Base-by-base conservation (phyloP, 2,329 filamentous ascomycete species). In the Cyanodermella asteris region DNA sequence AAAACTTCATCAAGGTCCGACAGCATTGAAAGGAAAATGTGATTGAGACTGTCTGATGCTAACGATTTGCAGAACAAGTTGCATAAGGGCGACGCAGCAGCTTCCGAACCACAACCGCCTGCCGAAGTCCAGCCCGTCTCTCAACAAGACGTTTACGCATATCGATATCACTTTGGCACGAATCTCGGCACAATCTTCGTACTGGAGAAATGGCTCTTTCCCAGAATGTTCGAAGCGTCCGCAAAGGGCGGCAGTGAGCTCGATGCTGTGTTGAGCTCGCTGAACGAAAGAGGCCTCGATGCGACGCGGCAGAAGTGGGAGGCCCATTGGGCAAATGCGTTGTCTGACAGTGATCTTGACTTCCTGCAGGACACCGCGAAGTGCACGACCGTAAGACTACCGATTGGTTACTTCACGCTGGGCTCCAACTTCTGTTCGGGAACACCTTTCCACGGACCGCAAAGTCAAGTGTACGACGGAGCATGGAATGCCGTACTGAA, bases 151-250 rank as follows among this genome's bases (percentile, higher is more conserved):
- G n/a, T n/a, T n/a, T n/a, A n/a, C n/a, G n/a, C n/a, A n/a, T 69
- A 67, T 36, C 56, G 64, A 20, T 66, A 64, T 34, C 61, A 68
- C 29, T 59, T 67, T 37, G 64, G 62, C 6, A 55, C 54, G 1
- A 70, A 69, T 30, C 47, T 70, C 3, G 64, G 64, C 20, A 56
- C 57, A 7, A 50, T 66, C 22, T 70, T 65, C 39, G 55, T 66
- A n/a, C 52, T 67, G 4, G 65, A 69, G 37, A 51, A 55, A 39
- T 69, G 63, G 63, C 49, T 69, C 4, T 54, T 50, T 20, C 43
- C 45, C 2, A 54, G 47, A 28, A 55, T 62, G 39, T 67, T 60
- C 33, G 50, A 52, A 3, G 39, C 47, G 2, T 43, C 43, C 8
- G 40, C 48, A 6, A 34, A 39, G 20, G 51, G 49, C 5, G 41